These are phyloP conservation scores for Saccharum spontaneum DNA, from an alignment of 176 grass and related monocot genomes.

Conservation along the genomic window DNA sequence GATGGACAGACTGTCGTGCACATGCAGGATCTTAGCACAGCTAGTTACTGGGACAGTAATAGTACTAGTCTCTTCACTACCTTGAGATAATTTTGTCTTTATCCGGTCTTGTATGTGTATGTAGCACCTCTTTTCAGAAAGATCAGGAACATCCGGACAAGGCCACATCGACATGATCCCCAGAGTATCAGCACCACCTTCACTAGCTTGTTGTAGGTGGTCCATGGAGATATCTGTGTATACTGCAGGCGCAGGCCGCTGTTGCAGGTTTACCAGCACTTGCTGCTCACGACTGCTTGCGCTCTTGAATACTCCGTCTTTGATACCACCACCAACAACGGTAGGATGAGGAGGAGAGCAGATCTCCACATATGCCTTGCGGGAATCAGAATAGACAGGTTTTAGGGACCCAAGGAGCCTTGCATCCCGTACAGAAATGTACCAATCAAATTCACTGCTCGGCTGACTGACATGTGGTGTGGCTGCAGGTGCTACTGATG, in stretches of 20 bases:
- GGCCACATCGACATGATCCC: not conserved
- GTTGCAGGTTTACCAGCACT: not conserved
- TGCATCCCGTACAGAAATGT: not conserved
- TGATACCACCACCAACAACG: not conserved
- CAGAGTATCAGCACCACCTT: not conserved
- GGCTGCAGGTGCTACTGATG: not conserved
- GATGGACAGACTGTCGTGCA: not conserved
- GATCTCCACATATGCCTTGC: not conserved
- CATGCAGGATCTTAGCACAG: rapidly evolving
- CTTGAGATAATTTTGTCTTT: not conserved
- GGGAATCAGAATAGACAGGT: not conserved
- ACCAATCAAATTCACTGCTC: not conserved
- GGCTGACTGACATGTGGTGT: not conserved
- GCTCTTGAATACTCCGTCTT: not conserved
- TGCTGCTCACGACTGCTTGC: too few species aligned
- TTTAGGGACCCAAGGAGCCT: not conserved
- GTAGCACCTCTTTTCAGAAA: not conserved
- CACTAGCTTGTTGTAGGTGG: not conserved
- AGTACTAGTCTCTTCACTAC: not conserved
- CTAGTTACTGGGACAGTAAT: rapidly evolving
- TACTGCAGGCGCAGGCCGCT: not conserved
- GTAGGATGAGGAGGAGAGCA: not conserved
- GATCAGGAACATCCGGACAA: not conserved
- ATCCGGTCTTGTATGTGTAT: not conserved
- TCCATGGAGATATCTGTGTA: not conserved